Base-by-base conservation (phyloP, 495 filamentous ascomycete species). In the Xanthoparmelia taractica region DNA sequence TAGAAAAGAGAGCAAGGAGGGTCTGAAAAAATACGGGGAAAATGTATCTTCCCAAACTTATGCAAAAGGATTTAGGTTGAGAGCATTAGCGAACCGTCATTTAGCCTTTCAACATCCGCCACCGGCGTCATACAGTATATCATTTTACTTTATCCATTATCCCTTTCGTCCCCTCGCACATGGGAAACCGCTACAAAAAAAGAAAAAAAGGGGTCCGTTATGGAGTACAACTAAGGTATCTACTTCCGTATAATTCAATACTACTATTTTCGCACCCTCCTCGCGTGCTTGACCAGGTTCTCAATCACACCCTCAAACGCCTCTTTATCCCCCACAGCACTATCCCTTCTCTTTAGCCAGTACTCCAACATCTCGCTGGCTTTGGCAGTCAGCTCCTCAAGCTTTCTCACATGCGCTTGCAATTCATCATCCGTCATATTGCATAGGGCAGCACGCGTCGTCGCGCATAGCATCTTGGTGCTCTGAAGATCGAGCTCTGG, bases 281-380 rank as follows among this genome's bases (percentile, higher is more conserved):
- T 81, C 12, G 95, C 94, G 78, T 96, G 94, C 74, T 88, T 94
- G 50, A 99, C 94, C 63, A 99, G 76, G 72, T 97, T 96, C 76
- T 97, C 95, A 80, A 99, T 96, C 12, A 99, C 94, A 0, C 89
- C 90, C 70, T 99, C 94, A 78, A 99, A 97, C 8, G 91, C 90
- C 75, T 97, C 93, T 68, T 95, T 89, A 66, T 99, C 93, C 34
- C 88, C 85, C 60, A 95, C 77, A 60, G 92, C 88, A 59, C 88
- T 87, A 70, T 96, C 92, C 38, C 85, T 85, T 67, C 86, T 79
- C 79, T 87, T 88, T 57, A 91, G 81, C 94, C 95, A 99, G 68
- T 91, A 96, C 63, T 89, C 88, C 38, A 96, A 79, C 48, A 94
- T 87, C 58, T 88, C 80, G 34, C 85, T 86, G 23, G 92, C 92